These are phyloP conservation scores for Penicillium cosmopolitanum DNA, from an alignment of 495 filamentous ascomycete species.

Conservation along the genomic window DNA sequence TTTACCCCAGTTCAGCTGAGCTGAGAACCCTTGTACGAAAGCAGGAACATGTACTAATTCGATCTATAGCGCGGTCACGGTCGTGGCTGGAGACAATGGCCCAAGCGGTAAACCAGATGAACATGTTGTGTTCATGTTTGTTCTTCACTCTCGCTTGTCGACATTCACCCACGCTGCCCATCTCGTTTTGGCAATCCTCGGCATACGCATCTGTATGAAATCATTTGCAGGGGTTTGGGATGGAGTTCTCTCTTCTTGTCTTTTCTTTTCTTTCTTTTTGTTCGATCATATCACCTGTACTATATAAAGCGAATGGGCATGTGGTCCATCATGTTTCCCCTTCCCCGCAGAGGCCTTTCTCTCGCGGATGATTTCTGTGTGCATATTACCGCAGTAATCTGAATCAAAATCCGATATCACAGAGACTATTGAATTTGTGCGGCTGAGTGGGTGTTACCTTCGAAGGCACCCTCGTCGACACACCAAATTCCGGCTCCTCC, in stretches of 20 bases:
- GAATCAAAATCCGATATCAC: neutral
- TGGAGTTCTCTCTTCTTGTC: conserved; percentile 32
- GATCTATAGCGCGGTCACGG: conserved; percentile 74
- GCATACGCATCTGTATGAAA: conserved; percentile 31
- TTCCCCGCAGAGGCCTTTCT: neutral
- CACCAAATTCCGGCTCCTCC: neutral
- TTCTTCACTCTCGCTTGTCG: conserved; percentile 4
- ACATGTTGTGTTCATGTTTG: neutral
- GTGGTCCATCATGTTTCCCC: conserved; percentile 12
- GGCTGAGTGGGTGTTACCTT: neutral
- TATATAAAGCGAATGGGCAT: conserved; percentile 23
- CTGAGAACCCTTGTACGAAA: neutral
- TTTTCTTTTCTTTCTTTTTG: conserved; percentile 3
- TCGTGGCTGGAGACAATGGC: conserved; percentile 89
- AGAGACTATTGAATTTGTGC: conserved; percentile 1
- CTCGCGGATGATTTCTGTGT: conserved; percentile 8
- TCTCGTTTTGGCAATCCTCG: conserved; percentile 12
- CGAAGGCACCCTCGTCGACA: neutral
- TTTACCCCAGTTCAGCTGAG: conserved; percentile 26
- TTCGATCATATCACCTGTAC: conserved; percentile 27
- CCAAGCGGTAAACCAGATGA: conserved; percentile 52
- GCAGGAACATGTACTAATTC: conserved; percentile 26
- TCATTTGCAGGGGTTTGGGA: conserved; percentile 36
- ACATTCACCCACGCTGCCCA: conserved; percentile 3
- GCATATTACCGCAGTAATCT: conserved; percentile 4